phyloP scores from a whole-genome alignment of 176 grass and related monocot genomes.

The Stipa capillata region DNA sequence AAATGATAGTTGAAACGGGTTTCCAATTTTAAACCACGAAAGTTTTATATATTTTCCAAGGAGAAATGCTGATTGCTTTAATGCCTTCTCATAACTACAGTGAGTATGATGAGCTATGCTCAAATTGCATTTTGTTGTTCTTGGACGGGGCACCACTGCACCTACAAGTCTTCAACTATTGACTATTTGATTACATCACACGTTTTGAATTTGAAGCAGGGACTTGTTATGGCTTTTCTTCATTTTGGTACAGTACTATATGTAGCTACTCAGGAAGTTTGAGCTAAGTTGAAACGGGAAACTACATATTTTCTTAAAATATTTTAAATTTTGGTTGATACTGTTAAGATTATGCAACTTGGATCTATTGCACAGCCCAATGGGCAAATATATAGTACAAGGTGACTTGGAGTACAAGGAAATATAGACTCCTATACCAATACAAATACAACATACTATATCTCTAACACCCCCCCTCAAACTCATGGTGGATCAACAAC shows the following conservation, averaged over 20 bases:
- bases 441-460: no score
- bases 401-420: no score
- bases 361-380: no score
- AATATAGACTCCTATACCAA: no score
- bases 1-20: not conserved
- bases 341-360: no score
- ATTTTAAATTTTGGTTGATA: not conserved
- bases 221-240: not conserved
- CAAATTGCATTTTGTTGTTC: not conserved
- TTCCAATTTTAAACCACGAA: not conserved
- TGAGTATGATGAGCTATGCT: not conserved
- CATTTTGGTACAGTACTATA: not conserved
- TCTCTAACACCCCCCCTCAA: no score
- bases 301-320: not conserved
- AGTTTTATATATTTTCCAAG: not conserved
- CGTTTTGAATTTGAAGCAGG: not conserved
- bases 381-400: no score
- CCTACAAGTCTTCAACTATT: not conserved
- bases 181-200: not conserved
- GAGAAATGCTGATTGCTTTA: not conserved
- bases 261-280: not conserved
- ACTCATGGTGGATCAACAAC: no score
- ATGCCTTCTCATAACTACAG: not conserved
- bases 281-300: not conserved
- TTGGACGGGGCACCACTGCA: not conserved